Percentiles rank a stretch among this genome's conserved stretches.
Evolutionary conservation across 257 asterid genomes (phyloP).

Genomic region (Ilex aquifolium): DNA sequence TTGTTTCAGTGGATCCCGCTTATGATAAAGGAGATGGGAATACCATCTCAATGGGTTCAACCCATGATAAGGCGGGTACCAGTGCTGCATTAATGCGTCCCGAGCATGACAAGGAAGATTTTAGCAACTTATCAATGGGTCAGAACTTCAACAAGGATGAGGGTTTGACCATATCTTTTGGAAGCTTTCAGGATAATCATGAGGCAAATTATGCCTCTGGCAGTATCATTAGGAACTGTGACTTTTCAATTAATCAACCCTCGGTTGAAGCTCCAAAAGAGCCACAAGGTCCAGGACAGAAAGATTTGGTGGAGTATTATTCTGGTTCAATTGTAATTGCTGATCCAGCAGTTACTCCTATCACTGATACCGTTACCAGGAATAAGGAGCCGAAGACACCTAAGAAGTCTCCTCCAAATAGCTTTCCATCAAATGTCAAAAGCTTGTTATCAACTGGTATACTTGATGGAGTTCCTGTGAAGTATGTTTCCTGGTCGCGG

Average conservation of each 20-base stretch:
- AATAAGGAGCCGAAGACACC: slow-evolving; percentile 39
- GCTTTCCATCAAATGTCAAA: slow-evolving; percentile 73
- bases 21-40: slow-evolving; percentile 28
- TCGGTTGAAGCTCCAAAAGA: slow-evolving; percentile 26
- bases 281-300: slow-evolving; percentile 19
- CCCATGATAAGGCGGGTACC: slow-evolving; percentile 28
- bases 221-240: slow-evolving; percentile 31
- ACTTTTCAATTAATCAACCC: slow-evolving; percentile 33
- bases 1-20: slow-evolving; percentile 22
- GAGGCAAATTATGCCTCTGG: slow-evolving; percentile 35
- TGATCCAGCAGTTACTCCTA: slow-evolving; percentile 26
- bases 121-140: slow-evolving; percentile 35
- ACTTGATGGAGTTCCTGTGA: slow-evolving; percentile 87
- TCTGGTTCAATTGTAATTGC: slow-evolving; percentile 22
- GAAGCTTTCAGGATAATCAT: slow-evolving; percentile 32
- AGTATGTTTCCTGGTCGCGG: slow-evolving; percentile 82
- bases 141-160: slow-evolving; percentile 30
- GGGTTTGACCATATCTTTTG: slow-evolving; percentile 48
- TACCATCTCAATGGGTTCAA: slow-evolving; percentile 9
- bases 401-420: slow-evolving; percentile 36
- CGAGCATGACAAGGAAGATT: slow-evolving; percentile 28
- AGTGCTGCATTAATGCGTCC: slow-evolving; percentile 21
- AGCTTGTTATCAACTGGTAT: slow-evolving; percentile 73
- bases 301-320: slow-evolving; percentile 24
- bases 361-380: slow-evolving; percentile 26